Evolutionary conservation across 2,329 filamentous ascomycete genomes (phyloP).

Genomic region (Lasiodiplodia citricola): DNA sequence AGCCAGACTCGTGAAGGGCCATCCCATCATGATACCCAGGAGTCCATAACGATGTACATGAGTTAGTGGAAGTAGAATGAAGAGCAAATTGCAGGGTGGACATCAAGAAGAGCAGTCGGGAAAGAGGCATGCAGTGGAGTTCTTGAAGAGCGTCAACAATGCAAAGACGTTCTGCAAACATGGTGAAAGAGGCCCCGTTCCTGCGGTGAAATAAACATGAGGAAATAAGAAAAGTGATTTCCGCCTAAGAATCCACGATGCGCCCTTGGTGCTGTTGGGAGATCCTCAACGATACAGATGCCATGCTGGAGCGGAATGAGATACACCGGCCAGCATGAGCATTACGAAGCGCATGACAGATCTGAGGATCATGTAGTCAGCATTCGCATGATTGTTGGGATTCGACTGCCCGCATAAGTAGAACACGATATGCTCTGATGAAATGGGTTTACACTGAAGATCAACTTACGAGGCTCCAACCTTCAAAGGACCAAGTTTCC

Average conservation of each 20-base stretch:
- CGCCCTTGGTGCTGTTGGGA: not conserved
- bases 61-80: not conserved
- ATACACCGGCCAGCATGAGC: not conserved
- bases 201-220: not conserved
- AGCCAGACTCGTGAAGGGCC: constrained; percentile 13
- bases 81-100: not conserved
- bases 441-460: not conserved
- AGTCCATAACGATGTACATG: constrained; percentile 7
- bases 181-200: not conserved
- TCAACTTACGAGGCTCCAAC: not conserved
- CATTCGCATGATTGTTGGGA: not conserved
- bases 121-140: not conserved
- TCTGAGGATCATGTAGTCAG: not conserved
- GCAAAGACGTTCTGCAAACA: not conserved
- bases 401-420: not conserved
- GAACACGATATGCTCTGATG: not conserved
- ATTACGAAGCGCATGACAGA: not conserved
- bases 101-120: not conserved
- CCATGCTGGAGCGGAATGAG: not conserved
- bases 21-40: constrained; percentile 13
- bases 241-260: not conserved
- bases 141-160: not conserved
- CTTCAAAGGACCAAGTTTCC: not conserved
- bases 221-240: not conserved
- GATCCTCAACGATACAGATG: not conserved